Evolutionary conservation across 2,329 filamentous ascomycete species (phyloP).

Genomic region (Coniella vitis): DNA sequence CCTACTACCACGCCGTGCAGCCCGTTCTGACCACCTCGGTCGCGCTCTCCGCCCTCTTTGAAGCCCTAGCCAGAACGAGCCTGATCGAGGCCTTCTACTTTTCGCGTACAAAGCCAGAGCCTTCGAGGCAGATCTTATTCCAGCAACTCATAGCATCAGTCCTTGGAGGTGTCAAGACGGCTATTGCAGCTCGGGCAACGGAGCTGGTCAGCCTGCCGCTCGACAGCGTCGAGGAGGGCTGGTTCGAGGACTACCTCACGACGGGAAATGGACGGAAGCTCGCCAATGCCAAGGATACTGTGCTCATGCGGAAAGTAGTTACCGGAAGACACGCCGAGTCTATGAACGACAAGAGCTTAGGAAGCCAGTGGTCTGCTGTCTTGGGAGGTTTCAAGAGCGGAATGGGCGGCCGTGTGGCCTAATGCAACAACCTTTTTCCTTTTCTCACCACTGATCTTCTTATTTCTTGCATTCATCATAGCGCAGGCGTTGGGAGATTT

Average conservation of each 20-base stretch:
- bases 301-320: constrained; percentile 67
- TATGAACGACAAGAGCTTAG: constrained; percentile 34
- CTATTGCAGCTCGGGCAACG: constrained; percentile 48
- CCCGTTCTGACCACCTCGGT: constrained; percentile 61
- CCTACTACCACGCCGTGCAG: constrained; percentile 71
- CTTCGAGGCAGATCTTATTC: constrained; percentile 58
- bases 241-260: constrained; percentile 65
- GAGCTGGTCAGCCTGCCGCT: constrained; percentile 70
- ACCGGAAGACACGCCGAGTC: constrained; percentile 52
- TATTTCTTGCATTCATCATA: background rate
- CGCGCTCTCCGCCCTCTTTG: constrained; percentile 61
- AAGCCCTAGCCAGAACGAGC: constrained; percentile 59
- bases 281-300: constrained; percentile 62
- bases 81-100: constrained; percentile 70
- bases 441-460: background rate
- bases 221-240: constrained; percentile 61
- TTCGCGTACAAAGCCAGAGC: constrained; percentile 56
- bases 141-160: constrained; percentile 57
- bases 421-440: too few relatives aligned
- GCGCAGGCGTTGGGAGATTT: constrained; percentile 9
- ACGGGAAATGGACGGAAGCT: constrained; percentile 58
- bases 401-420: constrained; percentile 24
- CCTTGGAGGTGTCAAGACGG: constrained; percentile 35
- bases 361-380: constrained; percentile 42
- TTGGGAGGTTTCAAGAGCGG: constrained; percentile 46